These are phyloP conservation scores for Euphorbia peplus DNA, from an alignment of 345 rosid genomes.

Conservation along the genomic window DNA sequence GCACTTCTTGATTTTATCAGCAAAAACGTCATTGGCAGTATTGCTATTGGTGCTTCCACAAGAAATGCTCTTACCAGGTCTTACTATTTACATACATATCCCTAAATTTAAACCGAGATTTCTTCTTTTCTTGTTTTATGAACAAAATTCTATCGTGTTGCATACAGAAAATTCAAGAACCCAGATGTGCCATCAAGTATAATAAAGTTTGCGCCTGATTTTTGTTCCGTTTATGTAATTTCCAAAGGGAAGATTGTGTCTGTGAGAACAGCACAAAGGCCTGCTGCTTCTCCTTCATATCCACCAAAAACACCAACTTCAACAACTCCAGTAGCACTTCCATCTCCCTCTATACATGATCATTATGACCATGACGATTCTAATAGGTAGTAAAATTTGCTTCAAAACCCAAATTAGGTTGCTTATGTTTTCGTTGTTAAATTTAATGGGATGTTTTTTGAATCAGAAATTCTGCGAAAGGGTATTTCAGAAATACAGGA, in stretches of 20 bases:
- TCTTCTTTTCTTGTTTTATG: neutral
- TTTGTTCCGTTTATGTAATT: conserved; percentile 71
- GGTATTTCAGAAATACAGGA: conserved; percentile 26
- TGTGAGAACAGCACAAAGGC: conserved; percentile 47
- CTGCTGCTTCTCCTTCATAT: conserved; percentile 39
- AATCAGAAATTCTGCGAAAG: conserved; percentile 34
- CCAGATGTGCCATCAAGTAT: conserved; percentile 47
- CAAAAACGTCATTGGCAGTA: conserved; percentile 48
- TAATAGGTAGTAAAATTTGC: conserved; percentile 30
- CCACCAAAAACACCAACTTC: conserved; percentile 50
- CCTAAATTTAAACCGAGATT: neutral
- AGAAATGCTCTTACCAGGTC: conserved; percentile 66
- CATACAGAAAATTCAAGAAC: conserved; percentile 45
- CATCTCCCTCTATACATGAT: conserved; percentile 22
- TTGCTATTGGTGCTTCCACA: conserved; percentile 64
- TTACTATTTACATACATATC: neutral
- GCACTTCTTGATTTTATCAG: conserved; percentile 55
- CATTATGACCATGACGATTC: conserved; percentile 34
- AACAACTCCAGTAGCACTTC: conserved; percentile 28
- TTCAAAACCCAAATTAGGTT: neutral
- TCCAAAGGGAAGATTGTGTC: conserved; percentile 69
- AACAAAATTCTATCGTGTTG: neutral
- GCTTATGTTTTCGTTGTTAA: neutral
- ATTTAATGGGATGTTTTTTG: neutral
- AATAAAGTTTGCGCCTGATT: conserved; percentile 60